Base-by-base conservation (phyloP, 768 basidiomycete genomes). In the Mycena vulgaris region DNA sequence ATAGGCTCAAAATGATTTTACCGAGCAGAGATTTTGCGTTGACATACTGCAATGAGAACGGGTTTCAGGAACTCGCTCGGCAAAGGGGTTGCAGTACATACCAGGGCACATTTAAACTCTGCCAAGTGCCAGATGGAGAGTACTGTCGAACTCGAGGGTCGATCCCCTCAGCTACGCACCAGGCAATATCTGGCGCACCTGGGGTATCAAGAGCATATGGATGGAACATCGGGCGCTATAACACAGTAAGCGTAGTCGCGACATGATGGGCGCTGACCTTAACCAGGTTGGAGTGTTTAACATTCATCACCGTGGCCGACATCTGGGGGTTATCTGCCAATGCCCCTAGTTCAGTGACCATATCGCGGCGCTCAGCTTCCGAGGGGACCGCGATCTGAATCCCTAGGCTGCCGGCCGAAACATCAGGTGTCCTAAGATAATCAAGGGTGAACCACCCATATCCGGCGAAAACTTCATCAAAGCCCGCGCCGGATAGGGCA, bases 401-500 rank as follows among this genome's bases (percentile, higher is more conserved):
- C 6, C 70, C 70, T 4, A 71, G 31, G 2, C 42, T n/a, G 6
- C 13, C 60, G 0, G 47, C 70, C 0, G 70, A 47, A 21, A 66
- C 66, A 17, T 71, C 70, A 10, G 66, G n/a, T 0, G n/a, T 27
- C 21, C 55, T 60, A 5, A 71, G 55, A 23, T 63, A 66, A 37
- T 71, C 70, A 3, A 63, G 33, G 7, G 25, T 52, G 30, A 71
- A 60, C 65, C 65, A 67, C 17, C 35, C 23, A 33, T 71, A 71
- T 4, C 69, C 69, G 14, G 52, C 69, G 27, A 71, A 71, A 17
- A 66, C 35, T 33, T 71, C 69, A 27, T 71, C 69, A 6, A 58
- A 42, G 1, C 69, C 69, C 37, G 66, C 69, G 19, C 69, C 69
- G 19, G 69, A 53, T n/a, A 70, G 25, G 13, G 45, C 69, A 21